These are phyloP conservation scores for Sarocladium oryzae DNA, from an alignment of 2,329 filamentous ascomycete genomes.

Conservation along the genomic window DNA sequence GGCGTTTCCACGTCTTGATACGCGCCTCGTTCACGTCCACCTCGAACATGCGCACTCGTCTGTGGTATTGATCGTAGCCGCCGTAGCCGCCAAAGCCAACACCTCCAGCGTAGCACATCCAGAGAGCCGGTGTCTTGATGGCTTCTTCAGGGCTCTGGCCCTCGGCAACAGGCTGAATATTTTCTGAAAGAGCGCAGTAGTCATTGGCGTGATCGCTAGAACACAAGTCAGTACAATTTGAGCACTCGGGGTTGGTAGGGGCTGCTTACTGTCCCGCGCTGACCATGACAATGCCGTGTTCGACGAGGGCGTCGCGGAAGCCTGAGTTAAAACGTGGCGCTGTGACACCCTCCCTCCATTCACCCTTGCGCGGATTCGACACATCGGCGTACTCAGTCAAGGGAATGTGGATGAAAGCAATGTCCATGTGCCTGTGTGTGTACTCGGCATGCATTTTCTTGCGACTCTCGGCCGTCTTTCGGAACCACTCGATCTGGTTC, in stretches of 20 bases:
- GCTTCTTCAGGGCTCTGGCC: neutral
- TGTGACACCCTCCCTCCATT: constrained; percentile 77
- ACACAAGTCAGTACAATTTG: constrained; percentile 14
- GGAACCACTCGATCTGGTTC: constrained; percentile 93
- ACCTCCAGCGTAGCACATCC: constrained; percentile 98
- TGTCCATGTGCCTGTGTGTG: constrained; percentile 86
- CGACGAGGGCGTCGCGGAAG: constrained; percentile 84
- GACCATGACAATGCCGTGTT: constrained; percentile 79
- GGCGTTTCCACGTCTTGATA: constrained; percentile 86
- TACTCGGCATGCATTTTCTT: constrained; percentile 78
- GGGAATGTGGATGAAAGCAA: constrained; percentile 97
- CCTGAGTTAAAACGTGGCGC: constrained; percentile 84
- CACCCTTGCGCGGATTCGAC: constrained; percentile 54
- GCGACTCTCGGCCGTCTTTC: constrained; percentile 64
- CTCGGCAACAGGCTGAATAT: constrained; percentile 26
- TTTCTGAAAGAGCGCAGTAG: constrained; percentile 70
- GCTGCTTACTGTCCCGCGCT: constrained; percentile 81
- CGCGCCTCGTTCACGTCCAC: constrained; percentile 86
- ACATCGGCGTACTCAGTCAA: constrained; percentile 75
- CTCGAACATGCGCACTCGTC: constrained; percentile 82
- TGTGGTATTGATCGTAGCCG: constrained; percentile 79
- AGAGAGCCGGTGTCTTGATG: constrained; percentile 58
- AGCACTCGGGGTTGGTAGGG: constrained; percentile 9
- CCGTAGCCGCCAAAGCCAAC: constrained; percentile 92
- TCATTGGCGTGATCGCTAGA: constrained; percentile 88